Conservation (phyloP, 306 rosid genomes). For the Quercus engelmannii region DNA sequence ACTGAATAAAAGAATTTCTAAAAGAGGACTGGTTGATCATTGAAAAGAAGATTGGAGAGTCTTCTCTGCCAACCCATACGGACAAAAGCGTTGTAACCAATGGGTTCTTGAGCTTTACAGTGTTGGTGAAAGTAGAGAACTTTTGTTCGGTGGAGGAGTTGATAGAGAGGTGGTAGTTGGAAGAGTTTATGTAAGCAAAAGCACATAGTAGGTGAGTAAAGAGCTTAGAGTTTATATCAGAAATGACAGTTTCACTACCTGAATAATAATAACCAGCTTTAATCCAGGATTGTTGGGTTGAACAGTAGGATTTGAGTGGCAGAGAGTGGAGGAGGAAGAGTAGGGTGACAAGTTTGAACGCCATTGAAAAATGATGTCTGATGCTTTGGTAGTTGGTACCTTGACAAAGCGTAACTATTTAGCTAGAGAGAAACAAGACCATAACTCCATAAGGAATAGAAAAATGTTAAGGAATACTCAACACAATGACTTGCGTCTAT, state of each 20-base stretch:
- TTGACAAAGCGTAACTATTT: too few species aligned
- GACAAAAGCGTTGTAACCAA: constrained; percentile 23
- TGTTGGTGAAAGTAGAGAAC: constrained; percentile 20
- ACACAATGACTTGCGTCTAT: too few species aligned
- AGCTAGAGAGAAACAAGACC: background rate
- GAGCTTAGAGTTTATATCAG: constrained; percentile 14
- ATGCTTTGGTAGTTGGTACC: background rate
- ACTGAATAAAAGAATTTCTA: constrained; percentile 23
- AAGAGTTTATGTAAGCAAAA: constrained; percentile 12
- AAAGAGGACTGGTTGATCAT: constrained; percentile 2
- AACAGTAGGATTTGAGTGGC: background rate
- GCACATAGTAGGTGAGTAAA: constrained; percentile 32
- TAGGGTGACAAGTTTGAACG: constrained; percentile 6
- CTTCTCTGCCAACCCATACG: constrained; percentile 20
- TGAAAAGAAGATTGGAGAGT: constrained; percentile 10
- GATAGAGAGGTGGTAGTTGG: constrained; percentile 6
- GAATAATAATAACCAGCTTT: constrained; percentile 14
- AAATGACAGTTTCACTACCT: background rate
- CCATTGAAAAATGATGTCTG: constrained; percentile 17
- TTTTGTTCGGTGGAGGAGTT: background rate
- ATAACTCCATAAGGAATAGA: background rate
- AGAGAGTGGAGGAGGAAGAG: background rate
- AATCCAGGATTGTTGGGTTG: constrained; percentile 14
- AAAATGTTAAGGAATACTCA: too few species aligned
- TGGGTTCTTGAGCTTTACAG: constrained; percentile 26